Conservation (phyloP, 2,329 filamentous ascomycete species). For the Cercospora beticola region DNA sequence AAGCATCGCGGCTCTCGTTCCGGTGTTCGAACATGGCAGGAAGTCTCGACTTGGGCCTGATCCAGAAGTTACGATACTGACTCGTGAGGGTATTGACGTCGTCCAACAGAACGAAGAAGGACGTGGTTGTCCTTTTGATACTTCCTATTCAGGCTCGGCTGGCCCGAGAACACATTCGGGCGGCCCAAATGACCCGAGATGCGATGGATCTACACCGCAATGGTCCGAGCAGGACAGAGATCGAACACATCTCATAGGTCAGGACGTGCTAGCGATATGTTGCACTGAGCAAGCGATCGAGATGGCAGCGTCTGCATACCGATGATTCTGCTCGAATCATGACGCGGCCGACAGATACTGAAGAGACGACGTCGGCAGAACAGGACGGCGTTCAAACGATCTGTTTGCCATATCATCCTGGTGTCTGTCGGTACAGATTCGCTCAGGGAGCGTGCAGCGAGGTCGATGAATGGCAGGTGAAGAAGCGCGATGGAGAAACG, state of each 20-base stretch:
- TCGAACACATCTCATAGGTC: not conserved
- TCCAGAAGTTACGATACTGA: not conserved
- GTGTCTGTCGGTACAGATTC: not conserved
- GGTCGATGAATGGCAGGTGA: too few relatives aligned
- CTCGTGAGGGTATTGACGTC: not conserved
- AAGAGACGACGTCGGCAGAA: not conserved
- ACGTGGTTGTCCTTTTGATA: not conserved
- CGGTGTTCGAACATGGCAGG: not conserved
- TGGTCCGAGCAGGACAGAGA: not conserved
- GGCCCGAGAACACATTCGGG: not conserved
- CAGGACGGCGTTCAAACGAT: not conserved
- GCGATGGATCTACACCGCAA: not conserved
- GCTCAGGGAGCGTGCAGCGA: not conserved
- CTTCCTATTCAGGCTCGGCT: not conserved
- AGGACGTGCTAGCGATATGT: not conserved
- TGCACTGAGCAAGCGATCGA: not conserved
- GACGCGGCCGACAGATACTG: not conserved
- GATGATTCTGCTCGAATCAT: not conserved
- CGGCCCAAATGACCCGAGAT: not conserved
- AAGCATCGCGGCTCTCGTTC: not conserved
- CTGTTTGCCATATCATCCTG: not conserved
- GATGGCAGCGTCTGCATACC: not conserved
- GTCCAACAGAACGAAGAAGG: not conserved
- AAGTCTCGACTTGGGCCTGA: not conserved
- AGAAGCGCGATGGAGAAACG: not conserved